These are phyloP conservation scores for Ophiorrhiza pumila DNA, from an alignment of 257 asterid genomes.

Conservation along the genomic window DNA sequence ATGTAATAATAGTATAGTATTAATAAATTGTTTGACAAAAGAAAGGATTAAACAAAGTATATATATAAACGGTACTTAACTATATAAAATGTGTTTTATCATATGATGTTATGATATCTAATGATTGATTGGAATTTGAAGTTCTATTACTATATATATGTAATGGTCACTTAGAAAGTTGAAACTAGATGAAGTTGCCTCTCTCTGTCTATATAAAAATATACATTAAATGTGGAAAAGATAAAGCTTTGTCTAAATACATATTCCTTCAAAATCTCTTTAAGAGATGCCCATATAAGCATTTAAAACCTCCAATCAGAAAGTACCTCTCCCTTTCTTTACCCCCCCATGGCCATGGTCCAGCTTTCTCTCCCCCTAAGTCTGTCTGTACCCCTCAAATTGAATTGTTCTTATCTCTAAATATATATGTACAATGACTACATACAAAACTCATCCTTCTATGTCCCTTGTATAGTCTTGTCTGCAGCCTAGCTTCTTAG, in stretches of 20 bases:
- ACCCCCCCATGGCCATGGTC: slow-evolving; percentile 21
- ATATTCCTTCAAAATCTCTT: slow-evolving; percentile 17
- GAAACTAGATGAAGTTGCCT: background rate
- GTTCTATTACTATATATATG: too few relatives aligned
- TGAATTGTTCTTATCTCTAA: slow-evolving; percentile 28
- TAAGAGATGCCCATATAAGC: slow-evolving; percentile 13
- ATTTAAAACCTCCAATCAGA: slow-evolving; percentile 16
- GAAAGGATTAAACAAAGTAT: background rate
- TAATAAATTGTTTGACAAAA: background rate
- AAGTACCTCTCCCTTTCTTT: slow-evolving; percentile 13
- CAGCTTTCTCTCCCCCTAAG: slow-evolving; percentile 20
- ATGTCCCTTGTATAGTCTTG: background rate
- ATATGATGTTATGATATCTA: slow-evolving; percentile 3
- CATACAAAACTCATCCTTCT: slow-evolving; percentile 9
- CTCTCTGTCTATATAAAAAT: too few relatives aligned
- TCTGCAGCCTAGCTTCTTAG: background rate
- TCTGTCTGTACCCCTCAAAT: too few relatives aligned
- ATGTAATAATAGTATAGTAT: too few relatives aligned
- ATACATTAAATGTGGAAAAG: too few relatives aligned
- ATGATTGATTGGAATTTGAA: slow-evolving; percentile 7
- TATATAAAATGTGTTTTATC: background rate
- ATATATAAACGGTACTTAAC: background rate
- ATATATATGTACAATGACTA: slow-evolving; percentile 8
- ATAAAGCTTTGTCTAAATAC: too few relatives aligned
- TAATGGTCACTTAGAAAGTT: background rate